Percentiles rank a stretch among this genome's conserved stretches.
phyloP scores from a whole-genome alignment of 495 filamentous ascomycete species.

The Cryomyces minteri region DNA sequence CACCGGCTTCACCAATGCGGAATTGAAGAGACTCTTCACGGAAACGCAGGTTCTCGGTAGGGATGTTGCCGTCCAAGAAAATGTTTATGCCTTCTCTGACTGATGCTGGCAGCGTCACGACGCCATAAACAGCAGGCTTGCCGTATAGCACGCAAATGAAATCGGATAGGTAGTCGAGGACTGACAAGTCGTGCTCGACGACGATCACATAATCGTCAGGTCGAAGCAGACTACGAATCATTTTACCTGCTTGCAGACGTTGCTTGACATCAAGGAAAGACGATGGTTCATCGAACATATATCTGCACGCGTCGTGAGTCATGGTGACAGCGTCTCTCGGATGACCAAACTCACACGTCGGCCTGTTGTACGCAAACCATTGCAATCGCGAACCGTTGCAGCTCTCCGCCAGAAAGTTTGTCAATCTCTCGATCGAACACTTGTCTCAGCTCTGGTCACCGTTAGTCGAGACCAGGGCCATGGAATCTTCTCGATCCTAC shows the following conservation, averaged over 20 bases:
- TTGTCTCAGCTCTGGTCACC: slow-evolving; percentile 51
- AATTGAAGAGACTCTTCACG: slow-evolving; percentile 92
- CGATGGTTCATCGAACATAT: slow-evolving; percentile 99
- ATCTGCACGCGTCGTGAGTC: slow-evolving; percentile 28
- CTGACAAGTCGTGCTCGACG: slow-evolving; percentile 96
- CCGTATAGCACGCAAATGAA: slow-evolving; percentile 97
- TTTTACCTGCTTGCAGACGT: slow-evolving; percentile 75
- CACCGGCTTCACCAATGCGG: slow-evolving; percentile 79
- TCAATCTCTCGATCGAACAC: slow-evolving; percentile 77
- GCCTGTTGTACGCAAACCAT: slow-evolving; percentile 90
- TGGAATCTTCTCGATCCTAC: slow-evolving; percentile 19
- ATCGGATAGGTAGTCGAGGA: slow-evolving; percentile 94
- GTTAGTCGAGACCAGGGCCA: slow-evolving; percentile 9
- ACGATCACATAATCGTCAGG: slow-evolving; percentile 93
- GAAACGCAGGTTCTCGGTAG: slow-evolving; percentile 97
- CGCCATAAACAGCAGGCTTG: slow-evolving; percentile 87
- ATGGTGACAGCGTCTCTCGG: neutral
- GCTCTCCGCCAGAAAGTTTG: slow-evolving; percentile 85
- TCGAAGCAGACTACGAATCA: slow-evolving; percentile 75
- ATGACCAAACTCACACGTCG: slow-evolving; percentile 50
- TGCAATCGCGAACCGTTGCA: slow-evolving; percentile 93
- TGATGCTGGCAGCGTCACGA: slow-evolving; percentile 89
- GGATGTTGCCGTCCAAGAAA: slow-evolving; percentile 94
- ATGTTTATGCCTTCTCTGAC: slow-evolving; percentile 99
- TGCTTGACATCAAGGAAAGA: slow-evolving; percentile 99